A percentile compares a stretch with the other conserved stretches of the same genome.
These are phyloP conservation scores for Sugiyamaella sp. DNA, from an alignment of 1,139 yeast species.

Conservation along the genomic window DNA sequence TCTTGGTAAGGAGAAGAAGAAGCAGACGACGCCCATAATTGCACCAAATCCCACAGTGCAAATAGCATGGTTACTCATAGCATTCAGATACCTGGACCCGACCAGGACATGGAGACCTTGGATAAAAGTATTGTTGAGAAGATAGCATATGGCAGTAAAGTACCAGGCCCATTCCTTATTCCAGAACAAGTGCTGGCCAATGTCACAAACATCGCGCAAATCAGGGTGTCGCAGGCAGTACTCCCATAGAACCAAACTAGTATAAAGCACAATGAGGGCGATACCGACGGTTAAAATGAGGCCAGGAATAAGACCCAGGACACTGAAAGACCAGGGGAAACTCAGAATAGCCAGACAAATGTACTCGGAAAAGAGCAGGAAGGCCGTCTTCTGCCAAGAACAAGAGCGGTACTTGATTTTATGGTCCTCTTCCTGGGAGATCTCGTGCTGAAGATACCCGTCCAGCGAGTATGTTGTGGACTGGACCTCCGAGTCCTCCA, in stretches of 20 bases:
- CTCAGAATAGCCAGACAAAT: slow-evolving; percentile 65
- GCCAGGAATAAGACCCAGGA: slow-evolving; percentile 61
- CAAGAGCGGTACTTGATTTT: slow-evolving; percentile 55
- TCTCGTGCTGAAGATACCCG: slow-evolving; percentile 37
- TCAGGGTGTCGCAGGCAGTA: slow-evolving; percentile 59
- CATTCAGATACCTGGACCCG: slow-evolving; percentile 62
- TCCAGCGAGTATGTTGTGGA: slow-evolving; percentile 36
- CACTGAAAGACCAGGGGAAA: slow-evolving; percentile 66
- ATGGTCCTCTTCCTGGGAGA: slow-evolving; percentile 38
- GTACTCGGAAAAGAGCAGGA: slow-evolving; percentile 60
- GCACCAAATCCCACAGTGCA: slow-evolving; percentile 58
- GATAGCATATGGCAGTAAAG: slow-evolving; percentile 57
- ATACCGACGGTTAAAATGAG: slow-evolving; percentile 56
- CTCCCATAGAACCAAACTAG: slow-evolving; percentile 57
- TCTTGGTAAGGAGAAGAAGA: slow-evolving; percentile 56
- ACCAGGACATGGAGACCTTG: slow-evolving; percentile 62
- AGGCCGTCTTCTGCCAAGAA: slow-evolving; percentile 62
- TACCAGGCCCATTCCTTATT: slow-evolving; percentile 58
- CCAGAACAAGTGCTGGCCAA: slow-evolving; percentile 61
- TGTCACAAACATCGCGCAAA: slow-evolving; percentile 57
- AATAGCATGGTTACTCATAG: slow-evolving; percentile 54
- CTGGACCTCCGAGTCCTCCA: slow-evolving; percentile 11
- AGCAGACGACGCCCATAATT: slow-evolving; percentile 52
- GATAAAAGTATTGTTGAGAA: slow-evolving; percentile 58
- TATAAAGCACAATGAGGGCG: slow-evolving; percentile 55